Percentiles rank a stretch among this genome's conserved stretches.
Evolutionary conservation across 1,284 basidiomycete species (phyloP).

Genomic region (Tremellales sp.): DNA sequence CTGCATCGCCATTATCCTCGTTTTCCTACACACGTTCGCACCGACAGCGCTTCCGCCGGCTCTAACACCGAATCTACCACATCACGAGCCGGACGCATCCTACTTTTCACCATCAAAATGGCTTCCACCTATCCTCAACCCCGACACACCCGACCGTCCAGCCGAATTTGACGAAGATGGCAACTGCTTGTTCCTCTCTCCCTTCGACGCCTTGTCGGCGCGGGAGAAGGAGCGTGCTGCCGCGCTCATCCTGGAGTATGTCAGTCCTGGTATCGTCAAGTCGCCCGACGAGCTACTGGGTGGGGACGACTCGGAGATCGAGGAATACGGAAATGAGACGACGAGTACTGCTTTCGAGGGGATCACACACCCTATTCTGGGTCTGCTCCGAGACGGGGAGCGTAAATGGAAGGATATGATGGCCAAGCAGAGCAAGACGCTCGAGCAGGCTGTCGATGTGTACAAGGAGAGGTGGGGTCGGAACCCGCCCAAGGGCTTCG

Average conservation of each 20-base stretch:
- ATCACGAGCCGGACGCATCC: conserved; percentile 37
- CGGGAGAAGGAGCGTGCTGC: conserved; percentile 38
- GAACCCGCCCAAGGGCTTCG: conserved; percentile 50
- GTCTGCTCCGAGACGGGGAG: conserved; percentile 50
- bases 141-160: conserved; percentile 26
- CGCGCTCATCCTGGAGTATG: conserved; percentile 28
- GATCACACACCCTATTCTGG: conserved; percentile 47
- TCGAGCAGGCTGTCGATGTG: conserved; percentile 50
- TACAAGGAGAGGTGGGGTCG: conserved; percentile 49
- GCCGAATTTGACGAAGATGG: conserved; percentile 46
- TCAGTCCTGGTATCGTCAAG: conserved; percentile 37
- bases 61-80: conserved; percentile 24
- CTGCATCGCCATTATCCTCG: conserved; percentile 23
- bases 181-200: conserved; percentile 45
- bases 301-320: conserved; percentile 23
- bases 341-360: conserved; percentile 12
- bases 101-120: conserved; percentile 40
- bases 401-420: conserved; percentile 49
- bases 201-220: conserved; percentile 40
- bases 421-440: conserved; percentile 48
- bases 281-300: conserved; percentile 21
- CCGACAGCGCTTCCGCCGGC: conserved; percentile 35
- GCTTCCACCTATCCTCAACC: conserved; percentile 38
- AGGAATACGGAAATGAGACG: neutral
- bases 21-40: conserved; percentile 40